Conservation (phyloP, 225 moss, liverwort and hornwort species). For the Climacium dendroides region DNA sequence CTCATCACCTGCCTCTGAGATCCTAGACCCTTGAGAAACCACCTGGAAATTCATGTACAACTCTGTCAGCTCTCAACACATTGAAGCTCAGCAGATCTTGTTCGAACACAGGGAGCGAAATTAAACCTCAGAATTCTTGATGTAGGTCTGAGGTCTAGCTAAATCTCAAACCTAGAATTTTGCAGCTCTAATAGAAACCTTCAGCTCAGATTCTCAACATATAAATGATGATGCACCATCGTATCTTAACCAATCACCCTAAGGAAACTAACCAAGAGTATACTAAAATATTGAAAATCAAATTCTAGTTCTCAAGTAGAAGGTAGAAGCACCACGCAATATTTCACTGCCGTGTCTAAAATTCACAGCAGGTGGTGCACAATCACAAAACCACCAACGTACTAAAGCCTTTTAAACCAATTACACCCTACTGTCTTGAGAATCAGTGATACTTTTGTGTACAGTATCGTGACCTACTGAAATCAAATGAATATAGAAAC, state of each 20-base stretch:
- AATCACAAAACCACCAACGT: background rate
- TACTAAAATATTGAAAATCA: background rate
- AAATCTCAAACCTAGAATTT: background rate
- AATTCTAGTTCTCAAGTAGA: background rate
- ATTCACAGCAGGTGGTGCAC: background rate
- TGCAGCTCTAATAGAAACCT: background rate
- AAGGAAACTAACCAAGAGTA: background rate
- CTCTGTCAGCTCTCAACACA: background rate
- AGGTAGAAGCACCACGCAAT: background rate
- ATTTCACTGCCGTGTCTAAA: background rate
- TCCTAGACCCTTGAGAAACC: slow-evolving; percentile 90
- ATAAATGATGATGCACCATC: background rate
- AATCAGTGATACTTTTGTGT: background rate
- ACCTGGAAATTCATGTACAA: slow-evolving; percentile 23
- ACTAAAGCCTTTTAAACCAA: background rate
- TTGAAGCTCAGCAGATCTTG: background rate
- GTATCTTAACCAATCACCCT: background rate
- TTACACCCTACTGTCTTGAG: background rate
- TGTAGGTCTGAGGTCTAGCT: background rate
- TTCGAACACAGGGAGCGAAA: background rate
- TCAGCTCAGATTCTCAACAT: background rate
- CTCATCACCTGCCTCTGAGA: slow-evolving; percentile 87
- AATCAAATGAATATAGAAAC: background rate
- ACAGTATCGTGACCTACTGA: background rate
- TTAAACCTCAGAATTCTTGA: background rate